Evolutionary conservation across 2,329 filamentous ascomycete species (phyloP), one percentile per base, ranked within the genome.

Genomic region (Ceratocystis cubensis): DNA sequence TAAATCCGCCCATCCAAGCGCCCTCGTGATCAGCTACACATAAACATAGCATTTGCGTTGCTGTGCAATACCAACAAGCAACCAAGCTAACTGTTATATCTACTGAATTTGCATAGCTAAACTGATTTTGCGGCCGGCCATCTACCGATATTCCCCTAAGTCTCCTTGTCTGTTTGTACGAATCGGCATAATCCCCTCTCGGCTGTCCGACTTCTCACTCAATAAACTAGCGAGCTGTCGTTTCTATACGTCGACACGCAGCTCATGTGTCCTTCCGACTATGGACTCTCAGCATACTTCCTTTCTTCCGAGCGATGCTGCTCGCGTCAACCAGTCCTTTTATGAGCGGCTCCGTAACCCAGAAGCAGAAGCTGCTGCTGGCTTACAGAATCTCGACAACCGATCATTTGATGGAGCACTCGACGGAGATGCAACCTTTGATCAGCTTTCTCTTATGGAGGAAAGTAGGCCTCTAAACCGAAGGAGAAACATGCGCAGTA

Each of bases 341-440:
- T 83, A 84, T 72, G 77, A 81, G 66, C 78, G 80, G 37, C 72
- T 82, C 17, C 75, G 78, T 69, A 68, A 68, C 30, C 67, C 67
- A n/a, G 61, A 62, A 46, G 17, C 25, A 17, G 33, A 53, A 20
- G 22, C 20, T 20, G 22, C 20, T 20, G 4, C 20, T 28, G 30
- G 25, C 41, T 30, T 33, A n/a, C 30, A n/a, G 28, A 59, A 28
- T 37, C 56, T 59, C 17, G 28, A 30, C 25, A 59, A 59, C 7
- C 25, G 82, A 63, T 72, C 79, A 30, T 82, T 84, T 59, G 30
- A 37, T 20, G 28, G 17, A 20, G 17, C 17, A 59, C 17, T 59
- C 56, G 56, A 59, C 65, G 76, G 78, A 50, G 78, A 81, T 56
- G 77, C 80, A 57, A 80, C 82, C 64, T 71, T 81, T 0, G 79